phyloP scores from a whole-genome alignment of 352 stramenopile species.

The Pythium myriotylum region DNA sequence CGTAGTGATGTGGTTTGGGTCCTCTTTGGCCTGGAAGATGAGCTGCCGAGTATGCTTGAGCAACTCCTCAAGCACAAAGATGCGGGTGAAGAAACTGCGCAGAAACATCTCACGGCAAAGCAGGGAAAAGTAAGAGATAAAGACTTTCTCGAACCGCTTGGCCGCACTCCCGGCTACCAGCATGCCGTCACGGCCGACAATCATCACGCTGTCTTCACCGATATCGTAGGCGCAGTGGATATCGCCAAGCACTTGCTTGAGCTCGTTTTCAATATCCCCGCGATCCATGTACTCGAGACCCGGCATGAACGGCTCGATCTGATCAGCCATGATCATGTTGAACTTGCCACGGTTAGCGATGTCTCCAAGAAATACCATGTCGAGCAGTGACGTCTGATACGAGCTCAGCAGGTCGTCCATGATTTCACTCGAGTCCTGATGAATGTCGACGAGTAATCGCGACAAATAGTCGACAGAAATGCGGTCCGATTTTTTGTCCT shows the following conservation, averaged over 20 bases:
- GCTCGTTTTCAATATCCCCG: slow-evolving; percentile 96
- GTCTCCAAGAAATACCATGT: slow-evolving; percentile 94
- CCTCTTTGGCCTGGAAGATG: slow-evolving; percentile 85
- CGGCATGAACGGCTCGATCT: slow-evolving; percentile 96
- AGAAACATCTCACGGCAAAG: slow-evolving; percentile 96
- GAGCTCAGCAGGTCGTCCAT: slow-evolving; percentile 93
- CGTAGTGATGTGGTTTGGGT: slow-evolving; percentile 83
- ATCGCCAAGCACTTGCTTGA: slow-evolving; percentile 94
- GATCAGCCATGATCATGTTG: slow-evolving; percentile 97
- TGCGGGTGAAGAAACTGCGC: slow-evolving; percentile 95
- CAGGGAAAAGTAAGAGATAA: slow-evolving; percentile 95
- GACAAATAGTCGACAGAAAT: slow-evolving; percentile 95
- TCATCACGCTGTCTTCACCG: slow-evolving; percentile 93
- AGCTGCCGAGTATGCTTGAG: slow-evolving; percentile 92
- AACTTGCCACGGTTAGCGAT: slow-evolving; percentile 94
- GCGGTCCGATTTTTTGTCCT: slow-evolving; percentile 94
- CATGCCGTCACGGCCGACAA: slow-evolving; percentile 93
- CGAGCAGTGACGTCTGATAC: slow-evolving; percentile 92
- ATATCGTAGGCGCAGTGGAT: slow-evolving; percentile 95
- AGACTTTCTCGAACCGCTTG: slow-evolving; percentile 92
- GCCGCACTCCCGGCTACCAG: slow-evolving; percentile 92
- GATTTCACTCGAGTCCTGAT: slow-evolving; percentile 92
- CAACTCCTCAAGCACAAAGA: slow-evolving; percentile 95
- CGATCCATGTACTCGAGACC: slow-evolving; percentile 97
- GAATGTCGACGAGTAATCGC: slow-evolving; percentile 93